Evolutionary conservation across 176 grass and related monocot species (phyloP), one percentile per base, ranked within the genome.

Genomic region (Otatea glauca): DNA sequence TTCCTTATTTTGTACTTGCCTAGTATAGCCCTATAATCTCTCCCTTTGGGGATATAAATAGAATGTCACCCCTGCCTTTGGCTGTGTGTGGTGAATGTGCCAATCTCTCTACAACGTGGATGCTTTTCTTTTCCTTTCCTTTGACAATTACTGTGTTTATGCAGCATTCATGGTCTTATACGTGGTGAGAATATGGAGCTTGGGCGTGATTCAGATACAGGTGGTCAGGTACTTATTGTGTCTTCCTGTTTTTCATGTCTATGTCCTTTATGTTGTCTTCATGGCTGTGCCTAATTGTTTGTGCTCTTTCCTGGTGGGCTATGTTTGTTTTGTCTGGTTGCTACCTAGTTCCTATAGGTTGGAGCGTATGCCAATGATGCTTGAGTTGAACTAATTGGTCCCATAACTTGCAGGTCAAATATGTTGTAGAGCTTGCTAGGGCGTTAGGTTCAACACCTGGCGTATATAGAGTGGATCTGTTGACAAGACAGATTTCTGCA

Each of bases 181-280:
- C 89, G 91, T 4, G 94, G 94, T 14, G 94, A 97, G 70, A 94
- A 97, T 79, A 97, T 97, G 94, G 94, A 97, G 79, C 89, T 97
- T 70, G 94, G 89, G 14, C 71, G 89, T 41, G 94, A 97, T 86
- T 97, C 94, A 61, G 94, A 97, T 80, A 97, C 94, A 11, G 94
- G 91, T 6, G 94, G 91, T 72, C 94, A 97, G 91, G 94, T 97
- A 83, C 60, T 70, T 70, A 4, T 71, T 62, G 14, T 1, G 13
- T 51, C n/a, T 50, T 54, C 4, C 34, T 75, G 0, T 53, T 83
- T 81, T 93, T 44, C 41, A 27, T 74, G 32, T 60, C 32, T 35
- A 8, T 7, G 5, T 66, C 21, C n/a, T 75, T 68, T 6, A 66
- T 54, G 5, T 2, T 64, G 5, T 43, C 29, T 79, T 81, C 27